Evolutionary conservation across 2,329 filamentous ascomycete genomes (phyloP).

Genomic region (Botryotinia globosa): DNA sequence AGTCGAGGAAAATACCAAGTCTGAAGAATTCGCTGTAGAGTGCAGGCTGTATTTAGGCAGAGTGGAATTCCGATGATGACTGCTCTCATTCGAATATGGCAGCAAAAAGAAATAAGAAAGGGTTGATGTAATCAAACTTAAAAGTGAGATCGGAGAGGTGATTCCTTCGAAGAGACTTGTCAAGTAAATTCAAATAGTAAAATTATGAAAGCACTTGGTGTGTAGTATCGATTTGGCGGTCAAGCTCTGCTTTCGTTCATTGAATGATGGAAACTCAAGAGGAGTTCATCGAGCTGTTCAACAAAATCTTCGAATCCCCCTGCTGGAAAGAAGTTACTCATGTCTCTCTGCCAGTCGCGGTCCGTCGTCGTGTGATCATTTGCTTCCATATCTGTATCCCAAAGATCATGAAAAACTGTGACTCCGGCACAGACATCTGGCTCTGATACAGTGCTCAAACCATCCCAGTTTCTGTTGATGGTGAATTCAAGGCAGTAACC

Average conservation of each 20-base stretch:
- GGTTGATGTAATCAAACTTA: background rate
- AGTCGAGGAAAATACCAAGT: background rate
- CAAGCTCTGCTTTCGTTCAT: background rate
- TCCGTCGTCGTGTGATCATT: constrained; percentile 26
- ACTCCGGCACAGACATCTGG: constrained; percentile 32
- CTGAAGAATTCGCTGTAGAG: background rate
- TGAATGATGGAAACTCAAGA: background rate
- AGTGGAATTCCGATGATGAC: background rate
- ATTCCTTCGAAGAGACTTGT: background rate
- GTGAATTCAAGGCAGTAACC: constrained; percentile 35
- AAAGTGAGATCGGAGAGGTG: background rate
- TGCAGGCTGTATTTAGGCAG: too few relatives aligned
- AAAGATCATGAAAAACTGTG: constrained; percentile 34
- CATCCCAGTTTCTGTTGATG: constrained; percentile 36
- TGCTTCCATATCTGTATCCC: constrained; percentile 35
- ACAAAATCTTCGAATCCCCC: constrained; percentile 30
- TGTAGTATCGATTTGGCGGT: background rate
- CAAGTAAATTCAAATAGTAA: background rate
- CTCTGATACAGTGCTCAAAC: constrained; percentile 24
- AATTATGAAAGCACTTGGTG: background rate
- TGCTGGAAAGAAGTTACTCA: constrained; percentile 31
- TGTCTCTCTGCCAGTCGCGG: constrained; percentile 30
- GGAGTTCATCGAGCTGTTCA: background rate
- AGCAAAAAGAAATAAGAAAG: background rate
- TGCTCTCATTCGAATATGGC: background rate